These are phyloP conservation scores for Leccinum huronense DNA, from an alignment of 1,284 basidiomycete genomes.

Conservation along the genomic window DNA sequence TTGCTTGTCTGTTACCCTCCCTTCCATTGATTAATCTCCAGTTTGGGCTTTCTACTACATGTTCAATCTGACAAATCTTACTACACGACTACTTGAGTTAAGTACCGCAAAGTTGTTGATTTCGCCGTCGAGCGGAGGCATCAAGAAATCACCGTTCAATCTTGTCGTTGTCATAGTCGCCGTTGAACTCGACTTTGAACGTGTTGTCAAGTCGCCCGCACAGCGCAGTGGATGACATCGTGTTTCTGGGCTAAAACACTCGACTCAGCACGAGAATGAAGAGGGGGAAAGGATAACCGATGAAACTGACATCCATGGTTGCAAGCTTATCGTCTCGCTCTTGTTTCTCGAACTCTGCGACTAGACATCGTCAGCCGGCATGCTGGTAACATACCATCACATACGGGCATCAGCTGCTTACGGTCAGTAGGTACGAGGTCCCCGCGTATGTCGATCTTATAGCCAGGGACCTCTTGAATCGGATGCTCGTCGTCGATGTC, in stretches of 20 bases:
- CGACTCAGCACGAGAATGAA: slow-evolving; percentile 2
- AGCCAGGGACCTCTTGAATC: slow-evolving; percentile 72
- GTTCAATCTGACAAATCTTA: too few species aligned
- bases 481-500: slow-evolving; percentile 93
- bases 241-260: slow-evolving; percentile 59
- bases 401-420: slow-evolving; percentile 37
- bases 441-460: slow-evolving; percentile 70
- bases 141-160: slow-evolving; percentile 64
- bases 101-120: slow-evolving; percentile 78
- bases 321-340: slow-evolving; percentile 78
- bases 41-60: too few species aligned
- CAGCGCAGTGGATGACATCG: slow-evolving; percentile 55
- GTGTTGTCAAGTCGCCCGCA: slow-evolving; percentile 63
- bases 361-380: slow-evolving; percentile 39
- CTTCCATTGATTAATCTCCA: too few species aligned
- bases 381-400: not conserved
- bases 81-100: slow-evolving; percentile 45
- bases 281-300: not conserved
- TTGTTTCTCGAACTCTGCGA: slow-evolving; percentile 73
- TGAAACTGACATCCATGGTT: slow-evolving; percentile 63
- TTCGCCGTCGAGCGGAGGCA: slow-evolving; percentile 41
- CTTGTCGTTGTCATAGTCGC: slow-evolving; percentile 56
- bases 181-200: slow-evolving; percentile 68
- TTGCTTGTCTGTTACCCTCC: too few species aligned
- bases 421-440: slow-evolving; percentile 82